Evolutionary conservation across 345 rosid genomes (phyloP), one percentile per base, ranked within the genome.

Genomic region (Rhodomyrtus tomentosa): DNA sequence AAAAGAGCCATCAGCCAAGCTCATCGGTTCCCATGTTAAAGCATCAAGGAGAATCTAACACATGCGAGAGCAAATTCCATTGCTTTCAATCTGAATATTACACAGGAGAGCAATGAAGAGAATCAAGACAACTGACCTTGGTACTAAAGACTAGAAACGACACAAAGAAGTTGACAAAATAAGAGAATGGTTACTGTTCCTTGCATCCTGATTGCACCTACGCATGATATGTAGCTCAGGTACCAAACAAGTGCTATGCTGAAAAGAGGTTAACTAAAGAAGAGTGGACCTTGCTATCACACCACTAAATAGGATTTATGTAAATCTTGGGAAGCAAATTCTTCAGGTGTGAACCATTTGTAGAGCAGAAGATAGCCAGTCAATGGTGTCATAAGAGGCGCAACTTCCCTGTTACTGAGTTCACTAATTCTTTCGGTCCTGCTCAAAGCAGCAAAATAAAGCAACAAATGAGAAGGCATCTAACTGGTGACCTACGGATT

Each of bases 381-480:
- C 83, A 32, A 40, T n/a, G 48, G 24, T 49, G 55, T 92, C 89
- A 96, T 59, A 96, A 96, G 80, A 96, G 89, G 73, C 92, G 89
- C 87, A 90, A 90, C 84, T 90, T 94, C 76, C 97, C 97, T 0
- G 99, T 93, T 81, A 95, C 89, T 24, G 96, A 90, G 88, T 96
- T 93, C 82, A 96, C 93, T 36, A 89, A 82, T 72, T 88, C 90
- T 87, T 92, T 95, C 14, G 95, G 88, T 81, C 98, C 99, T 96
- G 91, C 90, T 58, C 48, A 83, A 36, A 58, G 76, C 76, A 36
- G 45, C 13, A 68, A 68, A 68, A 68, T 18, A 32, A 18, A 68
- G 76, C 25, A 68, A 73, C 84, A 48, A 88, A 82, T 50, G 72
- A 50, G 81, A 76, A 54, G 22, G 74, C 53, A 72, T 51, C 56